These are phyloP conservation scores for Entophlyctis luteolus DNA, from an alignment of 192 early-diverging fungal genomes.

Conservation along the genomic window DNA sequence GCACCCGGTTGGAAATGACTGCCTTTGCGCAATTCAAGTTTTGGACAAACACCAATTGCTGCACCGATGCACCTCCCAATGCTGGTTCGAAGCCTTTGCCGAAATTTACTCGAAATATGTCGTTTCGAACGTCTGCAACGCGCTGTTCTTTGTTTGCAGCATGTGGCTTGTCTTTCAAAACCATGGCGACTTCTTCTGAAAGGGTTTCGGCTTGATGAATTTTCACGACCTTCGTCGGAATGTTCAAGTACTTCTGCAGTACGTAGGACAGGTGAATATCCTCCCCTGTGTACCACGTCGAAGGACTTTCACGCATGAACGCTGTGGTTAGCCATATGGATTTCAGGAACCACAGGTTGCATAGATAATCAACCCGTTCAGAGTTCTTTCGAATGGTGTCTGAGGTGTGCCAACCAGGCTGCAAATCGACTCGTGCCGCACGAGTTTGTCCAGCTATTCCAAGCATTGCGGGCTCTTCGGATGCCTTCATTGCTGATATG, in stretches of 20 bases:
- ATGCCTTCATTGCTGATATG: background rate
- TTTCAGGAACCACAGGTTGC: constrained; percentile 23
- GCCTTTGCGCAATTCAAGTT: background rate
- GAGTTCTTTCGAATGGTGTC: background rate
- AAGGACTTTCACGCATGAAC: constrained; percentile 8
- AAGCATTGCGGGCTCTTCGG: background rate
- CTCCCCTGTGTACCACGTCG: constrained; percentile 17
- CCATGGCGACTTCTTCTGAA: background rate
- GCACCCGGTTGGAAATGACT: background rate
- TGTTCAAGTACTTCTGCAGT: constrained; percentile 4
- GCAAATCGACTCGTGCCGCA: background rate
- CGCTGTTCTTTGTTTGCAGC: constrained; percentile 1
- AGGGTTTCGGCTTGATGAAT: background rate
- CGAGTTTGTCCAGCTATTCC: constrained; percentile 16
- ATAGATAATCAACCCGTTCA: constrained; percentile 10
- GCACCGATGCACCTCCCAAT: background rate
- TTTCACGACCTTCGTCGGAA: background rate
- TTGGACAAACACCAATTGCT: constrained; percentile 15
- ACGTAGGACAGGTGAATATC: constrained; percentile 6
- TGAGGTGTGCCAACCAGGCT: constrained; percentile 13
- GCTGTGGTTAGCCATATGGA: background rate
- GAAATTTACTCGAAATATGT: constrained; percentile 19
- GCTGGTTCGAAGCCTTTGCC: background rate
- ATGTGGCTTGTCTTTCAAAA: background rate
- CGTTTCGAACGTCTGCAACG: constrained; percentile 16